Percentiles rank a stretch among this genome's conserved stretches.
Conservation (phyloP, 1,284 basidiomycete species). For the Caloboletus inedulis region DNA sequence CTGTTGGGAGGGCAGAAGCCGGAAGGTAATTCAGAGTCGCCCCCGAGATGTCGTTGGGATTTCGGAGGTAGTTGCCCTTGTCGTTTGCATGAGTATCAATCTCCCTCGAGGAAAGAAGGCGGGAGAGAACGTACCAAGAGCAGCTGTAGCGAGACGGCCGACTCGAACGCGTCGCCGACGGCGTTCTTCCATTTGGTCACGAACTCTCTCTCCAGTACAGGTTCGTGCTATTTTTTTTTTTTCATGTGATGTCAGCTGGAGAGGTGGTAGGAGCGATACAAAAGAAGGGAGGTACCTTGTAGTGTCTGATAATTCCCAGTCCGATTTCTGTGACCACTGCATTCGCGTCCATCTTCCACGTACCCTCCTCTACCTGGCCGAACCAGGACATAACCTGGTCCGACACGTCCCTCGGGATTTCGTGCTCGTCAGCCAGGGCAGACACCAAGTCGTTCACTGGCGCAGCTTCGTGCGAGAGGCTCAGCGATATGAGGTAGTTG, state of each 20-base stretch:
- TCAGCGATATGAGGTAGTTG: slow-evolving; percentile 61
- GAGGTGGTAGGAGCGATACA: background rate
- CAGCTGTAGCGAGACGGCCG: slow-evolving; percentile 53
- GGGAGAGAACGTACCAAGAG: slow-evolving; percentile 53
- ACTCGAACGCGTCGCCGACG: slow-evolving; percentile 73
- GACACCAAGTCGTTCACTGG: slow-evolving; percentile 53
- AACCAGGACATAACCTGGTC: slow-evolving; percentile 78
- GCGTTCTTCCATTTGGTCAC: slow-evolving; percentile 62
- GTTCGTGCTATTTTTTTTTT: slow-evolving; percentile 47
- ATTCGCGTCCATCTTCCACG: slow-evolving; percentile 63
- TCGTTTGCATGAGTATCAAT: background rate
- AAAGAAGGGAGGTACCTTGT: slow-evolving; percentile 46
- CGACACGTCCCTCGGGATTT: slow-evolving; percentile 59
- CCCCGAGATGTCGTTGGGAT: slow-evolving; percentile 28
- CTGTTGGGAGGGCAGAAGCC: slow-evolving; percentile 64
- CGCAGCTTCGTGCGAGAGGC: slow-evolving; percentile 46
- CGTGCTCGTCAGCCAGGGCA: slow-evolving; percentile 70
- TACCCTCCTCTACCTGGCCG: slow-evolving; percentile 52
- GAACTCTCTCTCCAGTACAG: slow-evolving; percentile 55
- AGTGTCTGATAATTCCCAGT: slow-evolving; percentile 61
- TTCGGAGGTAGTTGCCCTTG: slow-evolving; percentile 70
- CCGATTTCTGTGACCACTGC: slow-evolving; percentile 66
- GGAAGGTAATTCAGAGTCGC: slow-evolving; percentile 65
- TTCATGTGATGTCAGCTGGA: slow-evolving; percentile 3
- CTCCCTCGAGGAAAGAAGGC: background rate